These are phyloP conservation scores for Puccinia hordei DNA, from an alignment of 1,284 basidiomycete genomes.

Conservation along the genomic window DNA sequence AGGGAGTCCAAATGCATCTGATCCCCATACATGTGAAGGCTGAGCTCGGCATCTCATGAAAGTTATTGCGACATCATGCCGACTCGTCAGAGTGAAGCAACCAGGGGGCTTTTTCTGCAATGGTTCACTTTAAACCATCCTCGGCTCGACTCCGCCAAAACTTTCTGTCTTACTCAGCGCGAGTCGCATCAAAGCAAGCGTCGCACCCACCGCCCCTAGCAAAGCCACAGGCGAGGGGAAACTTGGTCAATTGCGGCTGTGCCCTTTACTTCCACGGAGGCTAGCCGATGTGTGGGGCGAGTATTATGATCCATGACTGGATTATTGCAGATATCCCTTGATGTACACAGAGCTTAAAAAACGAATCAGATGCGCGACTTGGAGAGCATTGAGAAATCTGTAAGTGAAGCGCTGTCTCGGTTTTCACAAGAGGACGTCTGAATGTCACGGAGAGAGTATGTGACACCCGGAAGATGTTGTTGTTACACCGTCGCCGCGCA, in stretches of 20 bases:
- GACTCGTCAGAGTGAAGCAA: conserved; percentile 1
- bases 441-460: not conserved
- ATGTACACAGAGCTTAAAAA: too few relatives aligned
- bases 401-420: too few relatives aligned
- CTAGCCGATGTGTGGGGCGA: too few relatives aligned
- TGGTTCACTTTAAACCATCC: not conserved
- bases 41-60: not conserved
- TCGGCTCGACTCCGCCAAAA: not conserved
- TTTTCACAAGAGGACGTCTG: too few relatives aligned
- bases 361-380: too few relatives aligned
- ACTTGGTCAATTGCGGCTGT: not conserved
- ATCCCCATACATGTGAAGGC: not conserved
- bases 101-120: not conserved
- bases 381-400: too few relatives aligned
- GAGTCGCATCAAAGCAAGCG: not conserved
- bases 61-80: not conserved
- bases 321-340: too few relatives aligned
- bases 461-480: too few relatives aligned
- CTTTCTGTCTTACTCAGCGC: not conserved
- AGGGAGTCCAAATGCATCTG: not conserved
- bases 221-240: not conserved
- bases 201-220: not conserved
- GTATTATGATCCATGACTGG: too few relatives aligned
- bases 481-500: too few relatives aligned
- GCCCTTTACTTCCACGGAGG: too few relatives aligned